A percentile compares a stretch with the other conserved stretches of the same genome.
Conservation (phyloP, 441 rosid species). For the Geranium incanum region DNA sequence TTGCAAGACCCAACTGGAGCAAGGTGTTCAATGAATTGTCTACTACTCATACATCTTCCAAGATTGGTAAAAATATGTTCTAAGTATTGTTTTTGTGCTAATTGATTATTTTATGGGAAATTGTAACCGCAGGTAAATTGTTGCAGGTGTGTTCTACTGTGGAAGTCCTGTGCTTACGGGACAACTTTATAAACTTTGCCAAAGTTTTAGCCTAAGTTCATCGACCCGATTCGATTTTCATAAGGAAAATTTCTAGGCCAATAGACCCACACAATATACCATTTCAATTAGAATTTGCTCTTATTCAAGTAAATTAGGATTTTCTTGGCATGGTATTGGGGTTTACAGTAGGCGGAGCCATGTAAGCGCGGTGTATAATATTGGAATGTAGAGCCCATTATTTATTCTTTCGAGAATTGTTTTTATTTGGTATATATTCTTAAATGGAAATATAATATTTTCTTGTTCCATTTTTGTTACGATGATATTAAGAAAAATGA, state of each 20-base stretch:
- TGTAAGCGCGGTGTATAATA: too few species aligned
- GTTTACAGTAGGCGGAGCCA: too few species aligned
- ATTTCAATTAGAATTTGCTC: too few species aligned
- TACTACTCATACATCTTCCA: slow-evolving; percentile 41
- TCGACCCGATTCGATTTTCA: slow-evolving; percentile 80
- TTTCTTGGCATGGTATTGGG: too few species aligned
- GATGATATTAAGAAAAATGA: too few species aligned
- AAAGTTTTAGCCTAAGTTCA: slow-evolving; percentile 68
- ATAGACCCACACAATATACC: too few species aligned
- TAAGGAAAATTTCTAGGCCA: slow-evolving; percentile 70
- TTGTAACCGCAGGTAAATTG: neutral
- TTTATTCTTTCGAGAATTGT: too few species aligned
- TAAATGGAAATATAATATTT: too few species aligned
- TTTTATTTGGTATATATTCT: too few species aligned
- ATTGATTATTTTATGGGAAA: neutral
- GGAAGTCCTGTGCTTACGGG: slow-evolving; percentile 75
- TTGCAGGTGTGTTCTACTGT: slow-evolving; percentile 88
- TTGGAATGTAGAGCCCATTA: too few species aligned
- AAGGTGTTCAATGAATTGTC: slow-evolving; percentile 62
- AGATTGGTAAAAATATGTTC: slow-evolving; percentile 37
- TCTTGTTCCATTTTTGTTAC: too few species aligned
- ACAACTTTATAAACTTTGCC: slow-evolving; percentile 53
- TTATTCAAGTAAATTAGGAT: too few species aligned
- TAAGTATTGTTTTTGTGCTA: neutral
- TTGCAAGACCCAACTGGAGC: slow-evolving; percentile 71